These are phyloP conservation scores for Debaryomyces robertsiae DNA, from an alignment of 1,139 yeast species.

Conservation along the genomic window DNA sequence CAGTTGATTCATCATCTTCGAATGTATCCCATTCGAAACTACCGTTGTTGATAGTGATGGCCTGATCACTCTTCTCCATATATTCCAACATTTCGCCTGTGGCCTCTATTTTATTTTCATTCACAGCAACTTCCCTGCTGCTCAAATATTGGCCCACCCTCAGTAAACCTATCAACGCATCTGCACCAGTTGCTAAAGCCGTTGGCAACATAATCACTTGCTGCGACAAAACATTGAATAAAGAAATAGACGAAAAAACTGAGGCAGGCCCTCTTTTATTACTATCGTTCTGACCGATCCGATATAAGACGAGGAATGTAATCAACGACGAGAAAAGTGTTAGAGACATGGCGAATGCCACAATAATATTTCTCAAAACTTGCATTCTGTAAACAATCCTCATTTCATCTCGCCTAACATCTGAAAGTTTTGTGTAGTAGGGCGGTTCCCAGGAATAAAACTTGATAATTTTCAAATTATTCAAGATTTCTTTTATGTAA, in stretches of 20 bases:
- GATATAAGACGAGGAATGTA: slow-evolving; percentile 68
- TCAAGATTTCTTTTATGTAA: slow-evolving; percentile 63
- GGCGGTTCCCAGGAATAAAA: slow-evolving; percentile 69
- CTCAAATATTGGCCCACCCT: slow-evolving; percentile 59
- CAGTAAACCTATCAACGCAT: slow-evolving; percentile 59
- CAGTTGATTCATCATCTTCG: slow-evolving; percentile 24
- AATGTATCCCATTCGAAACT: slow-evolving; percentile 45
- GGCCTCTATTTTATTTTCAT: slow-evolving; percentile 21
- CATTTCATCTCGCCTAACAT: slow-evolving; percentile 51
- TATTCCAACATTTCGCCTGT: slow-evolving; percentile 28
- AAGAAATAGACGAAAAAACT: slow-evolving; percentile 74
- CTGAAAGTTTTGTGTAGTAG: slow-evolving; percentile 43
- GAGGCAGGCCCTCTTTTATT: slow-evolving; percentile 52
- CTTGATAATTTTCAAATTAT: slow-evolving; percentile 68
- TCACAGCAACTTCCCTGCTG: slow-evolving; percentile 16
- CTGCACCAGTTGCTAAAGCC: slow-evolving; percentile 64
- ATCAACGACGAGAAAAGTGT: slow-evolving; percentile 68
- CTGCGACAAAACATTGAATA: slow-evolving; percentile 58
- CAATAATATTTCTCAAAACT: slow-evolving; percentile 54
- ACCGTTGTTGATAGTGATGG: slow-evolving; percentile 30
- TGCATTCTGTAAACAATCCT: slow-evolving; percentile 50
- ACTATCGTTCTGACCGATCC: slow-evolving; percentile 42
- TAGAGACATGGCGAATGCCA: slow-evolving; percentile 56
- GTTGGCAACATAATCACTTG: slow-evolving; percentile 64
- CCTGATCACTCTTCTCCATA: slow-evolving; percentile 28